A percentile compares a stretch with the other conserved stretches of the same genome.
phyloP scores from a whole-genome alignment of 1,284 basidiomycete genomes.

The Spongiforma sp. region DNA sequence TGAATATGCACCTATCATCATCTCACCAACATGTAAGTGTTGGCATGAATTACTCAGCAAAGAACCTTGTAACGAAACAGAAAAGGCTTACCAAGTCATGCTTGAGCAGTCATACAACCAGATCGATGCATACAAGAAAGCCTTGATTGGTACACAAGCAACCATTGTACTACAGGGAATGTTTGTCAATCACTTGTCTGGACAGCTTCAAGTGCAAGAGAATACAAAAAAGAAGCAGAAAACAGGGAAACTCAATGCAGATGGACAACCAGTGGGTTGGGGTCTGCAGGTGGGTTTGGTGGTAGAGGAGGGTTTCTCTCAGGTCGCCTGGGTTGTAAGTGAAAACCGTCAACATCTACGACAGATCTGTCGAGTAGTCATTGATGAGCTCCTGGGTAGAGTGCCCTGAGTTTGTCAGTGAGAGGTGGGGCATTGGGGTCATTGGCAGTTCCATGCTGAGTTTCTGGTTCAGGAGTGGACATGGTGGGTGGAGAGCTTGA shows the following conservation, averaged over 20 bases:
- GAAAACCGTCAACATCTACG: too few relatives aligned
- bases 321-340: too few relatives aligned
- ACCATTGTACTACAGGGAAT: neutral
- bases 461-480: too few relatives aligned
- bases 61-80: neutral
- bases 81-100: neutral
- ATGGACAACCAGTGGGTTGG: neutral
- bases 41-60: neutral
- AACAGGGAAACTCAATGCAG: slow-evolving; percentile 1
- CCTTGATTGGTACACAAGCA: slow-evolving; percentile 1
- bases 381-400: too few relatives aligned
- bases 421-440: too few relatives aligned
- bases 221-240: neutral
- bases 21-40: neutral
- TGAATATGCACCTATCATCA: neutral
- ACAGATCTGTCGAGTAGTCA: too few relatives aligned
- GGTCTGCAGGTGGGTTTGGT: too few relatives aligned
- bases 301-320: too few relatives aligned
- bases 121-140: neutral
- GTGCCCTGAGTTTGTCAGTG: too few relatives aligned
- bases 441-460: too few relatives aligned
- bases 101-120: neutral
- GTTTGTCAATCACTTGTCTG: neutral
- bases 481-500: too few relatives aligned
- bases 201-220: neutral